Percentiles rank a stretch among this genome's conserved stretches.
Evolutionary conservation across 345 rosid genomes (phyloP).

Genomic region (Citrus sp.): DNA sequence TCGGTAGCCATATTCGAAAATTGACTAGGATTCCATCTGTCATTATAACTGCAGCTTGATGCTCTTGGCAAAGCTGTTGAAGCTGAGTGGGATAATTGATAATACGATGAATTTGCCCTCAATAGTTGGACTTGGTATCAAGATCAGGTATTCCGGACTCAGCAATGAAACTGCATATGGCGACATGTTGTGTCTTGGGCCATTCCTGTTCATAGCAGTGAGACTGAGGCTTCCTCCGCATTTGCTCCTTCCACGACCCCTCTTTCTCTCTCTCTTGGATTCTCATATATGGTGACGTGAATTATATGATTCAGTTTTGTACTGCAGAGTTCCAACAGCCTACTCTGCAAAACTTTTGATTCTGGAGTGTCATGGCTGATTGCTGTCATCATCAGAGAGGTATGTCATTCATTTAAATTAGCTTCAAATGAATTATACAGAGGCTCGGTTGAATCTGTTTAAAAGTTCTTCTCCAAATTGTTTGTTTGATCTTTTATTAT

Average conservation of each 20-base stretch:
- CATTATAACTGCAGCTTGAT: constrained; percentile 44
- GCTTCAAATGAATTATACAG: neutral
- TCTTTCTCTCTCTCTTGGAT: neutral
- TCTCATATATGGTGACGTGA: constrained; percentile 8
- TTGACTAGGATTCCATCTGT: constrained; percentile 41
- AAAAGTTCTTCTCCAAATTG: constrained; percentile 28
- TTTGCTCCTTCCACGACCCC: neutral
- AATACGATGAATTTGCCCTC: neutral
- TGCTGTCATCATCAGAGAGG: constrained; percentile 68
- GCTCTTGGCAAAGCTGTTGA: constrained; percentile 50
- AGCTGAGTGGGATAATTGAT: constrained; percentile 45
- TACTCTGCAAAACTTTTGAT: constrained; percentile 54
- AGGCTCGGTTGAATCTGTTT: constrained; percentile 57
- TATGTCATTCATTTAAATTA: constrained; percentile 13
- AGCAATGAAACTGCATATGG: constrained; percentile 70
- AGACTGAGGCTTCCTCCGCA: neutral
- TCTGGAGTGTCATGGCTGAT: constrained; percentile 46
- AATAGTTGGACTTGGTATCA: constrained; percentile 8
- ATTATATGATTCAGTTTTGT: neutral
- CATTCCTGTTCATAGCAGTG: too few relatives aligned
- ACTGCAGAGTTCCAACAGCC: constrained; percentile 45
- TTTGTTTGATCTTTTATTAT: neutral
- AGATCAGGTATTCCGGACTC: constrained; percentile 60
- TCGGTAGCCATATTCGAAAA: constrained; percentile 52
- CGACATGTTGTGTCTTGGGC: constrained; percentile 43